Conservation (phyloP, 2,329 filamentous ascomycete genomes). For the Xylaria sp. region DNA sequence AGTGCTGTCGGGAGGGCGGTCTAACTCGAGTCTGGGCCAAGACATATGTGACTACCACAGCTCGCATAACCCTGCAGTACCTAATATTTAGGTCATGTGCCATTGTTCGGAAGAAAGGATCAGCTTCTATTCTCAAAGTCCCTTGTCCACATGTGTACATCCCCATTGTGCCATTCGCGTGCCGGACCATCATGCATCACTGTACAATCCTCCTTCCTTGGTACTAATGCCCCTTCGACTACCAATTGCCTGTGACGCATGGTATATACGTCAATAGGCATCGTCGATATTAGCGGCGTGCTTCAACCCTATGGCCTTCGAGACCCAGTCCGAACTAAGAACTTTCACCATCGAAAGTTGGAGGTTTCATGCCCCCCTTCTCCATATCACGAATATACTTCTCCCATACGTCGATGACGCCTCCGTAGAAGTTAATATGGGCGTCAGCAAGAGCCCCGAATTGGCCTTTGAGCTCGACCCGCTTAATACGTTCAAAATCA, state of each 20-base stretch:
- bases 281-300: not conserved
- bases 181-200: not conserved
- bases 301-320: not conserved
- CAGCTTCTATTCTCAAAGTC: not conserved
- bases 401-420: conserved; percentile 84
- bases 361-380: conserved; percentile 34
- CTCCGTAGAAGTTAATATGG: conserved; percentile 85
- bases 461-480: conserved; percentile 86
- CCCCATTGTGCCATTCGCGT: not conserved
- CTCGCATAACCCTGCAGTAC: not conserved
- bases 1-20: not conserved
- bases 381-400: conserved; percentile 89
- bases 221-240: conserved; percentile 1
- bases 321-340: not conserved
- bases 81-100: not conserved
- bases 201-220: not conserved
- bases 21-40: not conserved
- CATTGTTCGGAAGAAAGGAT: not conserved
- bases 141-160: conserved; percentile 1
- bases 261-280: not conserved
- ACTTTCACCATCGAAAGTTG: conserved; percentile 24
- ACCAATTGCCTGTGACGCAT: not conserved
- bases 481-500: conserved; percentile 97
- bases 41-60: not conserved
- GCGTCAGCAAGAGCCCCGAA: conserved; percentile 82